These are phyloP conservation scores for Exophiala lecanii-corni DNA, from an alignment of 2,329 filamentous ascomycete genomes.

Conservation along the genomic window DNA sequence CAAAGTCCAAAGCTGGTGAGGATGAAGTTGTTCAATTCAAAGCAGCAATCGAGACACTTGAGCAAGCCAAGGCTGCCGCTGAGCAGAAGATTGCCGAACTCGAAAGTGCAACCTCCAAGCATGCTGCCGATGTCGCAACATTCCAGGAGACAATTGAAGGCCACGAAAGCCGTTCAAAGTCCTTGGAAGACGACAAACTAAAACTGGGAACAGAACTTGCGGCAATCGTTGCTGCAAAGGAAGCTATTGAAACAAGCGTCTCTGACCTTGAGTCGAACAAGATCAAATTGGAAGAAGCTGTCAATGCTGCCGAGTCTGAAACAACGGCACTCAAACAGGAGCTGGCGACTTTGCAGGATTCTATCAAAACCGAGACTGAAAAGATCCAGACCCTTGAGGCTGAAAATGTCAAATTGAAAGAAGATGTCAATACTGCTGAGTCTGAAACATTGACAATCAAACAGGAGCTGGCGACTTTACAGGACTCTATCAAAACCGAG, in stretches of 20 bases:
- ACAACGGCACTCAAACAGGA: background rate
- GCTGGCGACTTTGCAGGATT: background rate
- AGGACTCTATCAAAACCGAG: background rate
- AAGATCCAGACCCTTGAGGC: background rate
- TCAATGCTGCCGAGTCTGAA: background rate
- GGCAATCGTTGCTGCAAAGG: background rate
- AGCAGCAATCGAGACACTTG: conserved; percentile 8
- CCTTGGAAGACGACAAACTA: conserved; percentile 1
- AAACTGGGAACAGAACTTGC: conserved; percentile 1
- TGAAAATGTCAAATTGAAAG: background rate
- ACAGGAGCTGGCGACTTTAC: conserved; percentile 1
- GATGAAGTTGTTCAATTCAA: conserved; percentile 13
- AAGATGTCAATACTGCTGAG: too few species aligned
- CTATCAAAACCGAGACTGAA: background rate
- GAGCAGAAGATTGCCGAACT: conserved; percentile 48
- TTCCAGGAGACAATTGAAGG: background rate
- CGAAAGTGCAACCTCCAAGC: background rate
- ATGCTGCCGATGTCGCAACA: background rate
- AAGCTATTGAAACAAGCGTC: background rate
- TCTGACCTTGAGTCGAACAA: conserved; percentile 6
- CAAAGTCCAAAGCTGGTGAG: conserved; percentile 7
- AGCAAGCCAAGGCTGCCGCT: conserved; percentile 39
- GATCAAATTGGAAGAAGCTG: conserved; percentile 5
- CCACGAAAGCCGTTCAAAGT: background rate
- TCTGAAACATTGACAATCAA: too few species aligned